Percentiles rank a stretch among this genome's conserved stretches.
Evolutionary conservation across 2,329 filamentous ascomycete genomes (phyloP).

Genomic region (Botrytis pseudocinerea): DNA sequence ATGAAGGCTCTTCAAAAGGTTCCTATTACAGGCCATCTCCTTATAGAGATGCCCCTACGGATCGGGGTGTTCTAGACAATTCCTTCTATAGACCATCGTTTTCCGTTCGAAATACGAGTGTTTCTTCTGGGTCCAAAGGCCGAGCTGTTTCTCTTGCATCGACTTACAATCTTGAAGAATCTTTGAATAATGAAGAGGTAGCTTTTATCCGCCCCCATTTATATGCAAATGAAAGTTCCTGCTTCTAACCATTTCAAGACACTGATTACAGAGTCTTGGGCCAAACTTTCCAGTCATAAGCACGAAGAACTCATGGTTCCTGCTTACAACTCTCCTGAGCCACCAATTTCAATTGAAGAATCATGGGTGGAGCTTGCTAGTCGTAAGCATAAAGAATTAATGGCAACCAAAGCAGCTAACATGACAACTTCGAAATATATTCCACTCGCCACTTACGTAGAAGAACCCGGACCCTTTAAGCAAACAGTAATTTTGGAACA

Average conservation of each 20-base stretch:
- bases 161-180: neutral
- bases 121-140: neutral
- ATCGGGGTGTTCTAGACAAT: neutral
- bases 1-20: neutral
- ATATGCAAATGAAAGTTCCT: neutral
- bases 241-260: constrained; percentile 5
- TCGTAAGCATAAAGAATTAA: constrained; percentile 7
- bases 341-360: neutral
- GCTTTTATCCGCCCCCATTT: neutral
- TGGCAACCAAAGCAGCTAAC: neutral
- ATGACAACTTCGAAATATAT: neutral
- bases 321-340: neutral
- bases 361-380: constrained; percentile 12
- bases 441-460: neutral
- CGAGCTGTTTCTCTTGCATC: neutral
- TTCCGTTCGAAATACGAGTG: neutral
- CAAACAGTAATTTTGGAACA: no score
- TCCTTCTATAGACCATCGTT: neutral
- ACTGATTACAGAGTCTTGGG: neutral
- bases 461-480: neutral
- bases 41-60: neutral
- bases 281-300: constrained; percentile 4
- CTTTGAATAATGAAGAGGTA: constrained; percentile 3
- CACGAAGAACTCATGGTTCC: neutral
- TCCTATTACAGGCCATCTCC: neutral